Evolutionary conservation across 208 protist genomes (phyloP).

Genomic region (Leishmania braziliensis): DNA sequence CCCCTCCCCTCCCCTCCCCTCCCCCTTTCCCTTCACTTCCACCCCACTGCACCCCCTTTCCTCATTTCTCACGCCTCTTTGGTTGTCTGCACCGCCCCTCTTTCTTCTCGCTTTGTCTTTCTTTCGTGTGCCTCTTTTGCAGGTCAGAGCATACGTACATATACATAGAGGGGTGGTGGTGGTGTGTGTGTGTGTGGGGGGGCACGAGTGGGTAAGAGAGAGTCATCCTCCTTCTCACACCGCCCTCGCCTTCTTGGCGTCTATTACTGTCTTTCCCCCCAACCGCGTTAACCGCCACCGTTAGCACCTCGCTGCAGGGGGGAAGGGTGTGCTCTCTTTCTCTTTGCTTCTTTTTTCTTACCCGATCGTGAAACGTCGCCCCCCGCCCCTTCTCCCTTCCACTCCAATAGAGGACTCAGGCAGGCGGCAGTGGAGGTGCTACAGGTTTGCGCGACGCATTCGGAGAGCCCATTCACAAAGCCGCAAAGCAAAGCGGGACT

Average conservation of each 20-base stretch:
- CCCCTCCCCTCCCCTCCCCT: too few relatives aligned
- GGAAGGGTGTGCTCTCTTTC: neutral
- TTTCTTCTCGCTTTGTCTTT: neutral
- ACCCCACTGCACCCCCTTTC: neutral
- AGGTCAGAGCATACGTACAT: neutral
- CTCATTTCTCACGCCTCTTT: neutral
- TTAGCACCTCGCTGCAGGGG: neutral
- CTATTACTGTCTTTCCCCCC: neutral
- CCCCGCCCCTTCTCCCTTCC: neutral
- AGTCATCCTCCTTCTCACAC: neutral
- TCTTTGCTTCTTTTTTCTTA: neutral
- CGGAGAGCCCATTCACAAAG: neutral
- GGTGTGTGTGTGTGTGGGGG: neutral
- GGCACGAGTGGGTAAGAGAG: neutral
- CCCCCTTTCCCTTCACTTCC: neutral
- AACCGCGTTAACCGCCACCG: neutral
- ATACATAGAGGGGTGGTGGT: neutral
- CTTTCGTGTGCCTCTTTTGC: conserved; percentile 1
- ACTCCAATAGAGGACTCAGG: too few relatives aligned
- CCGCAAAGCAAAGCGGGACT: neutral
- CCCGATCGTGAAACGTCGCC: neutral
- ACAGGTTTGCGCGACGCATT: neutral
- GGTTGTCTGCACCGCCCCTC: neutral
- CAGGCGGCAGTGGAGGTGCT: neutral
- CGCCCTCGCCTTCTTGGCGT: neutral